Percentiles rank a stretch among this genome's conserved stretches.
These are phyloP conservation scores for Cryphonectria parasitica DNA, from an alignment of 2,329 filamentous ascomycete species.

Conservation along the genomic window DNA sequence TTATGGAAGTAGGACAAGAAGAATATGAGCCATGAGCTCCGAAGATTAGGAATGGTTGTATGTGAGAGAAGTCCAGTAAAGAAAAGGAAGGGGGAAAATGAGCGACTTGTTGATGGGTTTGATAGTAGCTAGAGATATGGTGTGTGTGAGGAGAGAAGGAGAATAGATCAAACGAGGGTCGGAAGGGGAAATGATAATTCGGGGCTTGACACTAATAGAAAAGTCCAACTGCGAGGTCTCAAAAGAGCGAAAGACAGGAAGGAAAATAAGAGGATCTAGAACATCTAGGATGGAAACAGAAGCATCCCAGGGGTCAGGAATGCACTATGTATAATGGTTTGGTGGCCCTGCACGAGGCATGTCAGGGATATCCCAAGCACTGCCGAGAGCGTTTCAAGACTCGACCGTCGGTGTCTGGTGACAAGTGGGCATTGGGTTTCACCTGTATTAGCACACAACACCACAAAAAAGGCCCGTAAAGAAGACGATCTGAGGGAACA, in stretches of 20 bases:
- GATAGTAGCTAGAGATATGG: neutral
- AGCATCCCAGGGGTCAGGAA: neutral
- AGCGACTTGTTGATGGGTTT: neutral
- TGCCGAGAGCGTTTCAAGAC: constrained; percentile 15
- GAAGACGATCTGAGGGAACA: neutral
- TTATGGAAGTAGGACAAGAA: neutral
- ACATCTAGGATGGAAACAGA: neutral
- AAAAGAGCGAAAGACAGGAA: too few relatives aligned
- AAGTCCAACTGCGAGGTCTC: neutral
- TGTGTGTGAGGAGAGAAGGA: neutral
- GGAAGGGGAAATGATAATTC: neutral
- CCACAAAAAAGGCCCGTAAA: neutral
- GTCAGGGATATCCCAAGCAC: constrained; percentile 17
- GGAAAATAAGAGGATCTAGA: neutral
- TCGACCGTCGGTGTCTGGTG: constrained; percentile 9
- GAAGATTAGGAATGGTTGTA: neutral
- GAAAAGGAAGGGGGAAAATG: neutral
- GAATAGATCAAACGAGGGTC: constrained; percentile 13
- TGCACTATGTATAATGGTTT: constrained; percentile 9
- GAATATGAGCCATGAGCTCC: neutral
- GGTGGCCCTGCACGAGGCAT: neutral
- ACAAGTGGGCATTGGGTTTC: constrained; percentile 13
- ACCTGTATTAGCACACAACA: constrained; percentile 5
- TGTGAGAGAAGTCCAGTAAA: neutral
- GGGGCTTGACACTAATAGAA: neutral